A percentile compares a stretch with the other conserved stretches of the same genome.
These are phyloP conservation scores for Aspergillus japonicus DNA, from an alignment of 2,329 filamentous ascomycete species.

Conservation along the genomic window DNA sequence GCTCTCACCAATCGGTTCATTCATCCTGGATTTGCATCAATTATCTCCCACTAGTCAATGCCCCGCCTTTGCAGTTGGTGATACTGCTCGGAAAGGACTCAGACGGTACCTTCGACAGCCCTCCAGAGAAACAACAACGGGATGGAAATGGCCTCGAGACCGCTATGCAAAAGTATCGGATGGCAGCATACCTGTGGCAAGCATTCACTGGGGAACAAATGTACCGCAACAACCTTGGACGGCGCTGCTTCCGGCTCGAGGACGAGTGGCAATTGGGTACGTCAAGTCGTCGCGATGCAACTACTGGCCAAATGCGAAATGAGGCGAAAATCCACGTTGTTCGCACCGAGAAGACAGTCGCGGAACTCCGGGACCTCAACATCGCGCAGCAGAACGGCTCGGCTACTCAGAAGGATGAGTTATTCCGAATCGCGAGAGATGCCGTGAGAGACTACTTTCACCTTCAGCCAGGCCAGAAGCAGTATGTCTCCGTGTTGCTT, in stretches of 20 bases:
- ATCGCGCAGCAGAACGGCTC: conserved; percentile 73
- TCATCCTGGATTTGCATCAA: conserved; percentile 79
- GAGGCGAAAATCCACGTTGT: conserved; percentile 90
- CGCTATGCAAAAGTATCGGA: conserved; percentile 86
- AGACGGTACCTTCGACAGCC: conserved; percentile 77
- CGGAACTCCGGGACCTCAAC: conserved; percentile 76
- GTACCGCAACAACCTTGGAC: conserved; percentile 81
- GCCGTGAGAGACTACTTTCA: conserved; percentile 78
- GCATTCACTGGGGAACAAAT: conserved; percentile 97
- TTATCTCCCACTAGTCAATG: conserved; percentile 74
- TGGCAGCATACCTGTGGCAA: conserved; percentile 96
- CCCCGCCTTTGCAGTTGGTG: conserved; percentile 84
- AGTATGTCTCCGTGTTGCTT: conserved; percentile 82
- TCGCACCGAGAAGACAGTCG: conserved; percentile 76
- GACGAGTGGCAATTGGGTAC: conserved; percentile 91
- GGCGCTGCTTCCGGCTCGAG: conserved; percentile 84
- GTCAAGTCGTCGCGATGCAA: conserved; percentile 70
- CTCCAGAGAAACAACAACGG: conserved; percentile 69
- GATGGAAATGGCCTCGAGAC: conserved; percentile 80
- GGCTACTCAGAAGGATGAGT: conserved; percentile 67
- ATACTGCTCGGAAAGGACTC: conserved; percentile 88
- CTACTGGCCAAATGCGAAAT: conserved; percentile 73
- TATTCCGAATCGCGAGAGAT: conserved; percentile 74
- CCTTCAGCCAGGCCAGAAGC: conserved; percentile 71
- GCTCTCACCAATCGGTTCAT: conserved; percentile 66